Conservation (phyloP, 805 yeast genomes). For the Diddensiella caesifluorescens region DNA sequence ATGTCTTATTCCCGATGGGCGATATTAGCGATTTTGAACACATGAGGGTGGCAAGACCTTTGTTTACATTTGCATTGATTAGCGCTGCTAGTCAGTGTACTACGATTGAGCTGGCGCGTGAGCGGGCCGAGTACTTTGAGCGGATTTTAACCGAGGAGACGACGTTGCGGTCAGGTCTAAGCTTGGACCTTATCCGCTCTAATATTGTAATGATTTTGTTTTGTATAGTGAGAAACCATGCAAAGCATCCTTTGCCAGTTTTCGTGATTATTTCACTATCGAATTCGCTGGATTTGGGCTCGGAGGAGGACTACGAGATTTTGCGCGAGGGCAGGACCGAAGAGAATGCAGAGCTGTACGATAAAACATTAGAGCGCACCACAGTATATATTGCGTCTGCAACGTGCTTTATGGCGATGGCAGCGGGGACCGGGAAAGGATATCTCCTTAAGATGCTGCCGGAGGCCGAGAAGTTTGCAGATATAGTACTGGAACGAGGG, state of each 20-base stretch:
- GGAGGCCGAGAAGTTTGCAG: conserved; percentile 8
- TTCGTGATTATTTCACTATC: conserved; percentile 18
- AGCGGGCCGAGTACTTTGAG: conserved; percentile 15
- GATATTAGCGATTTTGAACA: background rate
- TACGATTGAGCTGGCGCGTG: conserved; percentile 11
- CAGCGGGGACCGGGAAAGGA: conserved; percentile 16
- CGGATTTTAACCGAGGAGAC: conserved; percentile 12
- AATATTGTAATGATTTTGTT: conserved; percentile 8
- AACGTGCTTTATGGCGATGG: conserved; percentile 18
- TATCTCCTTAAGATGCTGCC: conserved; percentile 13
- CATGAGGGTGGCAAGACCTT: conserved; percentile 8
- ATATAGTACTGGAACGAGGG: background rate
- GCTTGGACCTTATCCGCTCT: conserved; percentile 9
- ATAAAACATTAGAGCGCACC: conserved; percentile 6
- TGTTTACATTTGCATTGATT: conserved; percentile 12
- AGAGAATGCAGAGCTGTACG: conserved; percentile 3
- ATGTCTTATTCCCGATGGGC: conserved; percentile 6
- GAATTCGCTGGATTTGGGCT: conserved; percentile 13
- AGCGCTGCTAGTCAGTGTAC: conserved; percentile 9
- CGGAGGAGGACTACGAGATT: conserved; percentile 10
- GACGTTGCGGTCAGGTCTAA: background rate
- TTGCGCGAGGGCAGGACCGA: conserved; percentile 3
- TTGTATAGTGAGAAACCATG: conserved; percentile 2
- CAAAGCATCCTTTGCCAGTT: conserved; percentile 4
- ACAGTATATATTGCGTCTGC: conserved; percentile 9